Base-by-base conservation (phyloP, 441 rosid genomes). In the Syzygium malaccense region DNA sequence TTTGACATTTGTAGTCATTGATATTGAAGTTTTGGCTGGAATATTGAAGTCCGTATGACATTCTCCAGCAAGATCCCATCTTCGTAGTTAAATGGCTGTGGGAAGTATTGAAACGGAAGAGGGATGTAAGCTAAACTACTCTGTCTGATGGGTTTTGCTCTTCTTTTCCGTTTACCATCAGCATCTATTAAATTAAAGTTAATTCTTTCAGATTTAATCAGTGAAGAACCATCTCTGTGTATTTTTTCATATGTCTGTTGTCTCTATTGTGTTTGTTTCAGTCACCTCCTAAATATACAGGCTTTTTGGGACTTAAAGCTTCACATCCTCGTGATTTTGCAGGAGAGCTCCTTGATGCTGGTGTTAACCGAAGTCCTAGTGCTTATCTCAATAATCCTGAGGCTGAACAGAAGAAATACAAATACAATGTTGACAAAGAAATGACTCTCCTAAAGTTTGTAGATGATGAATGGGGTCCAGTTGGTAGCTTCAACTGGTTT, bases 401-500 rank as follows among this genome's bases (percentile, higher is more conserved):
- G 17, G 90, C 93, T 86, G 99, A 98, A 92, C 94, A 95, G 55
- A 89, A 91, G 90, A 95, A 94, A 89, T 89, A 98, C 91, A 93
- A 96, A 88, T 94, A 94, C 85, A 88, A 98, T 90, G 98, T 96
- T 30, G 99, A 98, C 92, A 98, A 94, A 91, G 96, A 95, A 92
- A 98, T 96, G 99, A 96, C 98, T 87, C 98, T 98, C 87, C 89
- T 98, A 89, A 98, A 98, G 94, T 96, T 98, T 94, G 96, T 96
- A 48, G 99, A 96, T 90, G 93, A 94, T 88, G 93, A 94, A 89
- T 96, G 98, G 98, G 99, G 99, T 87, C 95, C 99, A n/a, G 93
- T 96, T 30, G 99, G 99, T 86, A 96, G 98, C 93, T 96, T 97
- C 92, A 97, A 96, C 90, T 96, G 98, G 99, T 97, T 97, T 94